Evolutionary conservation across 805 yeast genomes (phyloP).

Genomic region (Saccharomyces kudriavzevii): DNA sequence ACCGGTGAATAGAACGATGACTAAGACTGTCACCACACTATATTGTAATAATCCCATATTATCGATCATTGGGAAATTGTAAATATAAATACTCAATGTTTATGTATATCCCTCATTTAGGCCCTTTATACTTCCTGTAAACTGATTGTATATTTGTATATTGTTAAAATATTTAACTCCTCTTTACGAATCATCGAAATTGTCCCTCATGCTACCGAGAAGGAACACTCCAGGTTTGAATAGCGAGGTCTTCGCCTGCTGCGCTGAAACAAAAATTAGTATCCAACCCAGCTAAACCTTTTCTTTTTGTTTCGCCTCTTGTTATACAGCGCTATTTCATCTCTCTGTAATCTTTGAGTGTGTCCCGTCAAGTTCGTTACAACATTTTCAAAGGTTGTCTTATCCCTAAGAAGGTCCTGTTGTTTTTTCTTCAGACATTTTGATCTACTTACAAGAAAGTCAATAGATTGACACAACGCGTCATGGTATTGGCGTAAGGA

Average conservation of each 20-base stretch:
- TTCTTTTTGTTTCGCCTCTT: slow-evolving; percentile 26
- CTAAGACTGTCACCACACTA: not conserved
- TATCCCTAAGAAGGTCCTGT: slow-evolving; percentile 49
- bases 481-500: slow-evolving; percentile 20
- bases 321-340: slow-evolving; percentile 32
- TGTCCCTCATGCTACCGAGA: not conserved
- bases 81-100: not conserved
- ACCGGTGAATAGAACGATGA: not conserved
- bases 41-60: not conserved
- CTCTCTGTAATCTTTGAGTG: slow-evolving; percentile 68
- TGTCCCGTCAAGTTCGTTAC: slow-evolving; percentile 87
- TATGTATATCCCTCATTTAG: not conserved
- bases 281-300: slow-evolving; percentile 14
- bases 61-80: not conserved
- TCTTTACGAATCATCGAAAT: not conserved
- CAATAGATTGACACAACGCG: slow-evolving; percentile 21
- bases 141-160: not conserved
- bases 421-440: slow-evolving; percentile 34
- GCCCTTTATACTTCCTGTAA: not conserved
- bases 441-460: slow-evolving; percentile 25
- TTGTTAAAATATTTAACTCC: not conserved
- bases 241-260: too few relatives aligned
- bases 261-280: not conserved
- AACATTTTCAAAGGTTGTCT: slow-evolving; percentile 72
- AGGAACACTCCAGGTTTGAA: too few relatives aligned